Conservation (phyloP, 1,284 basidiomycete species). For the Erythrobasidium hasegawianum region DNA sequence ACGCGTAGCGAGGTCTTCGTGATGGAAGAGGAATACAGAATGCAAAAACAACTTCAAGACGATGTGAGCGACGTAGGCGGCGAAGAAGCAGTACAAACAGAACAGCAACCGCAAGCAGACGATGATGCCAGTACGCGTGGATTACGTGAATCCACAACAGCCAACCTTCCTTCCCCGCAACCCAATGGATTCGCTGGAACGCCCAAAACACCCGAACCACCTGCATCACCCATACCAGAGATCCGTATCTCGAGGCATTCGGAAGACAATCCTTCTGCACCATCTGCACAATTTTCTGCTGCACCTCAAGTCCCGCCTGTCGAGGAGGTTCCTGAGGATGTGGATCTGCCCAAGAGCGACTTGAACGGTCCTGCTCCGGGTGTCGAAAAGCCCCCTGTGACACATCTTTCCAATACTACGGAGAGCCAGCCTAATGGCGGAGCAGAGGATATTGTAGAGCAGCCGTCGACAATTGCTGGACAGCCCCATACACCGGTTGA, state of each 20-base stretch:
- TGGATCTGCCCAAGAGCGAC: conserved; percentile 58
- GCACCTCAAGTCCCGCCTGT: neutral
- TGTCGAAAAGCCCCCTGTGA: conserved; percentile 21
- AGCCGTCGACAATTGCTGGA: conserved; percentile 3
- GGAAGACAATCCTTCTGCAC: conserved; percentile 3
- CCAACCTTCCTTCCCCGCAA: conserved; percentile 2
- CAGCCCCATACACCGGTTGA: conserved; percentile 1
- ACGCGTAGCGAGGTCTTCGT: conserved; percentile 93
- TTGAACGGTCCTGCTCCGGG: conserved; percentile 26
- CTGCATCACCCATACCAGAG: conserved; percentile 31
- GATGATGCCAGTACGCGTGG: conserved; percentile 30
- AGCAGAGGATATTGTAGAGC: neutral
- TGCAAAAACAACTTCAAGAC: conserved; percentile 52
- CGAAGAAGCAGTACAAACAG: neutral
- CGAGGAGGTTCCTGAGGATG: conserved; percentile 3
- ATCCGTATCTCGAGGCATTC: conserved; percentile 28
- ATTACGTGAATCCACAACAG: neutral
- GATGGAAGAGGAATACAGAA: conserved; percentile 97
- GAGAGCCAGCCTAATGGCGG: neutral
- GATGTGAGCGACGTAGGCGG: conserved; percentile 30
- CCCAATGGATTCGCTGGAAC: conserved; percentile 11
- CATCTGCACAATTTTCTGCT: neutral
- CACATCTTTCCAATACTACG: conserved; percentile 12
- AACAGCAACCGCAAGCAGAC: conserved; percentile 13
- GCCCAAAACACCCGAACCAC: conserved; percentile 22